Conservation (phyloP, 2,329 filamentous ascomycete species). For the Xylariaceae sp. region DNA sequence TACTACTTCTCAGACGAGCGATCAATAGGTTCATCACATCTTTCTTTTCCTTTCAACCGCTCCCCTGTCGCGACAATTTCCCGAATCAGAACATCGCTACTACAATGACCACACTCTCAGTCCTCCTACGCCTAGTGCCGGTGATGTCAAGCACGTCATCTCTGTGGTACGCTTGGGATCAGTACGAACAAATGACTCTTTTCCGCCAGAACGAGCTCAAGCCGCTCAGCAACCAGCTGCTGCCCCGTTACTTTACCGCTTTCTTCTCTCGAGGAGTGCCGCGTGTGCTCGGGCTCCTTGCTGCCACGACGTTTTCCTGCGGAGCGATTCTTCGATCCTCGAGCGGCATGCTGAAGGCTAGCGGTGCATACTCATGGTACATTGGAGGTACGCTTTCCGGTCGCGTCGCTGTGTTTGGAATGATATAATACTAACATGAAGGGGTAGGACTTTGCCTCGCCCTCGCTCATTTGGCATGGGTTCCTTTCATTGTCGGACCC, state of each 20-base stretch:
- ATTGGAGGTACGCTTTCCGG: constrained; percentile 4
- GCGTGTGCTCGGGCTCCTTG: constrained; percentile 11
- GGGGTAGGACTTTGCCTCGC: constrained; percentile 3
- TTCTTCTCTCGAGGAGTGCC: constrained; percentile 12
- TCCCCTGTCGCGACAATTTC: too few relatives aligned
- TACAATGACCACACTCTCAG: too few relatives aligned
- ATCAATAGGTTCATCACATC: too few relatives aligned
- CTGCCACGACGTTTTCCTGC: constrained; percentile 9
- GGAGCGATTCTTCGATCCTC: constrained; percentile 6
- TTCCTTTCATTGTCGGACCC: constrained; percentile 5
- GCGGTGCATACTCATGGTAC: constrained; percentile 8
- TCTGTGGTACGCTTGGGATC: constrained; percentile 16
- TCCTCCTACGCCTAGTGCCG: constrained; percentile 10
- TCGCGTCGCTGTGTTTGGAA: not conserved
- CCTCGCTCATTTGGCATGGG: constrained; percentile 7
- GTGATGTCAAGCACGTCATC: constrained; percentile 13
- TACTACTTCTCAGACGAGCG: too few relatives aligned
- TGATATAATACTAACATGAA: not conserved
- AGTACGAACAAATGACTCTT: constrained; percentile 13
- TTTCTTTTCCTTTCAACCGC: too few relatives aligned
- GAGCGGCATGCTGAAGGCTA: not conserved
- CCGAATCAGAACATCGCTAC: too few relatives aligned
- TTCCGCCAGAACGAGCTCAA: constrained; percentile 8
- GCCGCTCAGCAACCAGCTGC: constrained; percentile 6
- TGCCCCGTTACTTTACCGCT: constrained; percentile 11